Conservation (phyloP, 192 early-diverging fungal species). For the Mortierella alpina region DNA sequence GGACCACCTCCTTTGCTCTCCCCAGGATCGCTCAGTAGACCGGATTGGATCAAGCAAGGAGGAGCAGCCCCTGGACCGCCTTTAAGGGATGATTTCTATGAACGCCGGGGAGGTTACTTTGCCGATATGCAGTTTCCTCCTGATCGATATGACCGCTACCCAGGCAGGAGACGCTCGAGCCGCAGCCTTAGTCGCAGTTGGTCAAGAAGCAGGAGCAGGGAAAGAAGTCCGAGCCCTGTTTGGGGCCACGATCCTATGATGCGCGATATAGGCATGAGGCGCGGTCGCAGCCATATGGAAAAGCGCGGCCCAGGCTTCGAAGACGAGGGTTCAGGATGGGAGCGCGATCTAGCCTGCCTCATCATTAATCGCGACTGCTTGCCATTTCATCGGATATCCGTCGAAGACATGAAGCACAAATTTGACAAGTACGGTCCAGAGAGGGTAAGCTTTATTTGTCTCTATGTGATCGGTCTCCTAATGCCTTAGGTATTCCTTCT, state of each 20-base stretch:
- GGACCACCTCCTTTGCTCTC: slow-evolving; percentile 26
- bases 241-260: slow-evolving; percentile 26
- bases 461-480: background rate
- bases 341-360: slow-evolving; percentile 52
- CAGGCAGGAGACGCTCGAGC: slow-evolving; percentile 32
- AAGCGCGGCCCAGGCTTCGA: slow-evolving; percentile 18
- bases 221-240: slow-evolving; percentile 32
- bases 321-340: slow-evolving; percentile 24
- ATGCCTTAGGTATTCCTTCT: background rate
- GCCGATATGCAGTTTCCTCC: slow-evolving; percentile 39
- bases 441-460: slow-evolving; percentile 41
- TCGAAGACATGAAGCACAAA: slow-evolving; percentile 60
- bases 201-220: slow-evolving; percentile 49
- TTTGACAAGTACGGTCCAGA: slow-evolving; percentile 62
- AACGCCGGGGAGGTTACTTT: slow-evolving; percentile 44
- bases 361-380: slow-evolving; percentile 60
- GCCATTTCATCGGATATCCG: slow-evolving; percentile 57
- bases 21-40: slow-evolving; percentile 32
- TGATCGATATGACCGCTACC: slow-evolving; percentile 42
- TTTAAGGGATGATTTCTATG: slow-evolving; percentile 47
- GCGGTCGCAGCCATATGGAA: slow-evolving; percentile 13
- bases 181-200: slow-evolving; percentile 47
- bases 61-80: slow-evolving; percentile 6
- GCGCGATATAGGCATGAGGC: slow-evolving; percentile 9
- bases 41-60: slow-evolving; percentile 39